A percentile compares a stretch with the other conserved stretches of the same genome.
Conservation (phyloP, 768 basidiomycete species). For the Tulasnella sp. region DNA sequence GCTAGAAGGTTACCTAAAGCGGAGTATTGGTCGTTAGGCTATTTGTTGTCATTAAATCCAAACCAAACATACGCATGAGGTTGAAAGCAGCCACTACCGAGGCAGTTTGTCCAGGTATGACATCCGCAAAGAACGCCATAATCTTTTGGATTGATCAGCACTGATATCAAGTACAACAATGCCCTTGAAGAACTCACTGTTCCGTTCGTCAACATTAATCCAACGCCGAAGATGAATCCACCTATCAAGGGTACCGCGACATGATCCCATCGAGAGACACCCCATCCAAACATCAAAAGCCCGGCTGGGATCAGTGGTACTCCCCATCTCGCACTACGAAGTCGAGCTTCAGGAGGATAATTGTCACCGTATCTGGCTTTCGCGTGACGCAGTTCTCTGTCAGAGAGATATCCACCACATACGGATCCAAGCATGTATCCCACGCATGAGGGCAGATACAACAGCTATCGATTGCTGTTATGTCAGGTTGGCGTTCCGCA, state of each 20-base stretch:
- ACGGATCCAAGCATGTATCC: constrained; percentile 15
- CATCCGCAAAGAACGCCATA: constrained; percentile 15
- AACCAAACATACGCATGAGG: constrained; percentile 10
- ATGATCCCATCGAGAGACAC: background rate
- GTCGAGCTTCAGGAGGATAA: constrained; percentile 14
- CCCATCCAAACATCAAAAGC: constrained; percentile 16
- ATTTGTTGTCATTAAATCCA: no score
- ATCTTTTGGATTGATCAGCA: no score
- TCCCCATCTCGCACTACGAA: constrained; percentile 13
- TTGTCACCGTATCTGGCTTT: constrained; percentile 2
- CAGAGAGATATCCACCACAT: constrained; percentile 14
- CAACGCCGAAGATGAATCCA: constrained; percentile 16
- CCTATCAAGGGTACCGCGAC: constrained; percentile 15
- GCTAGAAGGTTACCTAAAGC: background rate
- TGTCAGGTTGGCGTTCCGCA: no score
- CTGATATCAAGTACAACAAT: background rate
- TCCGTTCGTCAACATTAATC: constrained; percentile 15
- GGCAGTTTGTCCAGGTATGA: constrained; percentile 13
- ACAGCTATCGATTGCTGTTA: no score
- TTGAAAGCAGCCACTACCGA: constrained; percentile 17
- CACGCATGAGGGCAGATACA: constrained; percentile 13
- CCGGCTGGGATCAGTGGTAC: constrained; percentile 15
- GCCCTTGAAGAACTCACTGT: background rate
- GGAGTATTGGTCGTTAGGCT: background rate
- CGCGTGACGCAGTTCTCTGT: constrained; percentile 8